Conservation (phyloP, 2,329 filamentous ascomycete species). For the Colletotrichum lentis region DNA sequence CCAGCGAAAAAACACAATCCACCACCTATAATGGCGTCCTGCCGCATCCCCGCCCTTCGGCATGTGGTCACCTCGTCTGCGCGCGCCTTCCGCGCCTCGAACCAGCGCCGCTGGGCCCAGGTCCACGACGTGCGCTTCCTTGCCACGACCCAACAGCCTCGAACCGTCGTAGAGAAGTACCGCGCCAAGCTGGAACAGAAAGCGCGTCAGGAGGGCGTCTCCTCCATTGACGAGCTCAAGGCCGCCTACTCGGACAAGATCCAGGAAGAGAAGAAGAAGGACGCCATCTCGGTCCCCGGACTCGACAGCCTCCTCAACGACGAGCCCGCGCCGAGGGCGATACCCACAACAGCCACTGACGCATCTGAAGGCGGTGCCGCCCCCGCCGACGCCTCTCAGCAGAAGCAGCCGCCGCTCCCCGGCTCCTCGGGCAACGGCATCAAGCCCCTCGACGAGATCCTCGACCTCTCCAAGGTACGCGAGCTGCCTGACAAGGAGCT, state of each 20-base stretch:
- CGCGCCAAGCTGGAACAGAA: slow-evolving; percentile 83
- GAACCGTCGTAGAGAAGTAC: slow-evolving; percentile 83
- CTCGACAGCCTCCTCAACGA: slow-evolving; percentile 42
- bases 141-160: slow-evolving; percentile 75
- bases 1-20: neutral
- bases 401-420: slow-evolving; percentile 16
- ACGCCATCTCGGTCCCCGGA: slow-evolving; percentile 60
- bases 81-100: slow-evolving; percentile 46
- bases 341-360: slow-evolving; percentile 22
- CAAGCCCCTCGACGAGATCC: slow-evolving; percentile 60
- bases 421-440: slow-evolving; percentile 45
- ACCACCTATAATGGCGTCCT: slow-evolving; percentile 56
- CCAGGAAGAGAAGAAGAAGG: slow-evolving; percentile 71
- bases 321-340: slow-evolving; percentile 45
- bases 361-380: neutral
- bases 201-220: slow-evolving; percentile 75
- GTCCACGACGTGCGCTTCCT: slow-evolving; percentile 93
- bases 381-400: neutral
- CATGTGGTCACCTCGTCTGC: slow-evolving; percentile 50
- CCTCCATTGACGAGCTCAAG: slow-evolving; percentile 78
- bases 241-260: slow-evolving; percentile 89
- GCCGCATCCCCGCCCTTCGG: slow-evolving; percentile 59
- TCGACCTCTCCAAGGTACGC: slow-evolving; percentile 82
- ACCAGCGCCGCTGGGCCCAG: slow-evolving; percentile 86
- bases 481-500: slow-evolving; percentile 82